phyloP scores from a whole-genome alignment of 2,329 filamentous ascomycete species.

The Elsinoe arachidis region DNA sequence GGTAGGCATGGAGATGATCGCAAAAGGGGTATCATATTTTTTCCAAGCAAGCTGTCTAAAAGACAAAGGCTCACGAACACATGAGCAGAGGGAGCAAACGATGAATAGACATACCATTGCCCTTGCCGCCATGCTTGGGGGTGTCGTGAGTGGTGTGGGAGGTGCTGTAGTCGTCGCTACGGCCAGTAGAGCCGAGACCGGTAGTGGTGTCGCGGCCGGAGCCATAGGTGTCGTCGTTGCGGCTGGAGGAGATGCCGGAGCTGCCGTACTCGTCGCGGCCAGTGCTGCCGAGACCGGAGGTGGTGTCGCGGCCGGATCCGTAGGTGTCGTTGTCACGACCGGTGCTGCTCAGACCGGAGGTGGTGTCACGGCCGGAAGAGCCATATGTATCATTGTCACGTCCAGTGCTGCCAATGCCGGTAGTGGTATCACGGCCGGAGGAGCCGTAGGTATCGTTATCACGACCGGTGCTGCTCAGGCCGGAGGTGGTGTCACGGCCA shows the following conservation, averaged over 20 bases:
- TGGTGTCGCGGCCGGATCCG: conserved; percentile 13
- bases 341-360: not conserved
- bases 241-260: not conserved
- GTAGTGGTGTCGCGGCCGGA: not conserved
- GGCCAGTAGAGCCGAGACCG: not conserved
- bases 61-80: conserved; percentile 13
- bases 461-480: not conserved
- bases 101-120: conserved; percentile 1
- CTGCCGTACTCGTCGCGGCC: not conserved
- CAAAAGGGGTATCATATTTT: not conserved
- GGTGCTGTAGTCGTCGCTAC: not conserved
- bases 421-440: not conserved
- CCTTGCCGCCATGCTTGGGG: not conserved
- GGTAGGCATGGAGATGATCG: not conserved
- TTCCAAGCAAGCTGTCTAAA: not conserved
- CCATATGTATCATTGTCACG: not conserved
- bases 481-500: not conserved
- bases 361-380: not conserved
- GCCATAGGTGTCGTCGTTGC: not conserved
- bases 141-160: conserved; percentile 4
- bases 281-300: not conserved
- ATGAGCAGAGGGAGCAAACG: not conserved
- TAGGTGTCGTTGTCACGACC: conserved; percentile 15
- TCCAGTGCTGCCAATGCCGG: not conserved
- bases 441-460: not conserved